A percentile compares a stretch with the other conserved stretches of the same genome.
These are phyloP conservation scores for Naganishia onofrii DNA, from an alignment of 768 basidiomycete genomes.

Conservation along the genomic window DNA sequence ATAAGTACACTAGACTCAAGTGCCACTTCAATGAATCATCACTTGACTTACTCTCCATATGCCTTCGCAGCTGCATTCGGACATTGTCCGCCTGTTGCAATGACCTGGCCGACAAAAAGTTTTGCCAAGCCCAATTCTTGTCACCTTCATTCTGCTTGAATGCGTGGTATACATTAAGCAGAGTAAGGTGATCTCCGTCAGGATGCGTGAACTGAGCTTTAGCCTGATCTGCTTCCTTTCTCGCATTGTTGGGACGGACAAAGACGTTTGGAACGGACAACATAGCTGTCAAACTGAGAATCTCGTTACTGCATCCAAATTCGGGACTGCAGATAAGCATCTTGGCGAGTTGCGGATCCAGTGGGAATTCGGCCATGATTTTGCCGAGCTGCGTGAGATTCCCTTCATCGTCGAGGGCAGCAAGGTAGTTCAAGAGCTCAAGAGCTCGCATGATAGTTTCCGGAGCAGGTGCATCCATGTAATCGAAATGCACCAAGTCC, in stretches of 20 bases:
- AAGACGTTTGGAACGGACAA: slow-evolving; percentile 95
- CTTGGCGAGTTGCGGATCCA: slow-evolving; percentile 93
- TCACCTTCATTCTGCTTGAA: slow-evolving; percentile 75
- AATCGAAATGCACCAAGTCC: slow-evolving; percentile 84
- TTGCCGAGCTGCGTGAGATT: slow-evolving; percentile 78
- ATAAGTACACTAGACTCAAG: neutral
- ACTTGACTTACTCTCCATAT: slow-evolving; percentile 67
- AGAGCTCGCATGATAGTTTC: slow-evolving; percentile 96
- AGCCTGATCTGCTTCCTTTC: slow-evolving; percentile 87
- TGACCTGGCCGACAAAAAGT: slow-evolving; percentile 79
- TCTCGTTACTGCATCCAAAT: slow-evolving; percentile 93
- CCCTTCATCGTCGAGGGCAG: slow-evolving; percentile 91
- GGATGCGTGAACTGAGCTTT: slow-evolving; percentile 85
- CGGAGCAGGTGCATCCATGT: slow-evolving; percentile 80
- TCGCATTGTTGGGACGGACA: slow-evolving; percentile 79
- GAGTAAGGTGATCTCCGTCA: slow-evolving; percentile 91
- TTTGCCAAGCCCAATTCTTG: slow-evolving; percentile 84
- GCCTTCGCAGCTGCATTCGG: slow-evolving; percentile 77
- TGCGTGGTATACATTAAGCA: slow-evolving; percentile 93
- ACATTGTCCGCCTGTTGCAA: slow-evolving; percentile 91
- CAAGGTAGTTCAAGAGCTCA: slow-evolving; percentile 86
- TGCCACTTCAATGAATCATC: neutral
- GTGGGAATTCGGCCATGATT: slow-evolving; percentile 96
- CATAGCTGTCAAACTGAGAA: slow-evolving; percentile 93
- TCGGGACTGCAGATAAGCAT: slow-evolving; percentile 92